These are phyloP conservation scores for Globisporangium recalcitrans DNA, from an alignment of 352 stramenopile genomes.

Conservation along the genomic window DNA sequence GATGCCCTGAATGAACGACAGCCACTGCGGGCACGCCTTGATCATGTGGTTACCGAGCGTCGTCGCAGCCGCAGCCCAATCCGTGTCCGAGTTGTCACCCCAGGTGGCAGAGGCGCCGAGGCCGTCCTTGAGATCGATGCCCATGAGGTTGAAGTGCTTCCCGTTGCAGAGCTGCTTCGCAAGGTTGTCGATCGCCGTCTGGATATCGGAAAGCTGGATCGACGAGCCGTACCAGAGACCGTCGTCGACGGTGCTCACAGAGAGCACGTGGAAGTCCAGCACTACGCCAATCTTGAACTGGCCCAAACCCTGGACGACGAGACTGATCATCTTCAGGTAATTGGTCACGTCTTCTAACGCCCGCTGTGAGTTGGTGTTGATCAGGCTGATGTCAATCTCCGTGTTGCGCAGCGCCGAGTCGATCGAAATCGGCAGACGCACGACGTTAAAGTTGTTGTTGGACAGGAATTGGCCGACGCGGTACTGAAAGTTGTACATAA, in stretches of 20 bases:
- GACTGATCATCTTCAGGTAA: conserved; percentile 63
- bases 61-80: conserved; percentile 67
- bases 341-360: conserved; percentile 48
- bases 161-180: conserved; percentile 63
- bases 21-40: conserved; percentile 63
- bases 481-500: conserved; percentile 26
- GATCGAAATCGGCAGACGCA: conserved; percentile 70
- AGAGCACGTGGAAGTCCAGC: conserved; percentile 76
- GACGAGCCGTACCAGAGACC: conserved; percentile 72
- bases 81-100: conserved; percentile 71
- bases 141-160: conserved; percentile 84
- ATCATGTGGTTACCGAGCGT: conserved; percentile 63
- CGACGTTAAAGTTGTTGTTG: conserved; percentile 78
- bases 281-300: conserved; percentile 76
- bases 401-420: conserved; percentile 68
- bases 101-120: conserved; percentile 60
- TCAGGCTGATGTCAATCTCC: conserved; percentile 46
- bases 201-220: conserved; percentile 69
- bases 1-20: conserved; percentile 72
- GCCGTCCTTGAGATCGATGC: conserved; percentile 78
- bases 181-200: conserved; percentile 73
- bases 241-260: conserved; percentile 35
- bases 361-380: conserved; percentile 86
- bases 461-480: conserved; percentile 65
- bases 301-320: conserved; percentile 61